phyloP scores from a whole-genome alignment of 805 yeast species.

The Cyberlindnera nakhonratchasimensis region DNA sequence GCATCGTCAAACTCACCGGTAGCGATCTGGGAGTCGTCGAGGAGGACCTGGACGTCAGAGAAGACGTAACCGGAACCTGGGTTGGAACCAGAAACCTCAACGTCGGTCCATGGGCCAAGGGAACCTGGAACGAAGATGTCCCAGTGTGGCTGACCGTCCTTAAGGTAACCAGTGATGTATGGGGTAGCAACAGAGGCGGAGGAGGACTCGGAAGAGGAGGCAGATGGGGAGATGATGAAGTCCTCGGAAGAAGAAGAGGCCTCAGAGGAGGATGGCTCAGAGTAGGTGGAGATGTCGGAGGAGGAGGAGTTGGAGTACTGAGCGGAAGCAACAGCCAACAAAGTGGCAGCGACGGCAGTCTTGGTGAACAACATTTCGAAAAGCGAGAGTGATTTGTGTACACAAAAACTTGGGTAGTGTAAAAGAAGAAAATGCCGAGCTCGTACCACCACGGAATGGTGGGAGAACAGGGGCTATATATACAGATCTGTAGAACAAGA shows the following conservation, averaged over 20 bases:
- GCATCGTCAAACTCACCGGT: conserved; percentile 10
- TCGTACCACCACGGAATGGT: background rate
- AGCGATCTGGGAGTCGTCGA: conserved; percentile 16
- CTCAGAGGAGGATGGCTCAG: conserved; percentile 13
- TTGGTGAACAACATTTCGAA: conserved; percentile 16
- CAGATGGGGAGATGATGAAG: conserved; percentile 22
- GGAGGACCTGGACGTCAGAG: conserved; percentile 15
- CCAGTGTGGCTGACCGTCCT: conserved; percentile 28
- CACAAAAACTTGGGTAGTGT: conserved; percentile 2
- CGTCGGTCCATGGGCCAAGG: conserved; percentile 22
- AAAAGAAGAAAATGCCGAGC: background rate
- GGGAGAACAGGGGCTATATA: conserved; percentile 1
- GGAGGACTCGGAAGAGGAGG: conserved; percentile 20
- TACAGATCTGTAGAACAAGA: no score
- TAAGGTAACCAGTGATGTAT: conserved; percentile 26
- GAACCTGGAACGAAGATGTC: conserved; percentile 25
- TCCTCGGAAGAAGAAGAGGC: conserved; percentile 18
- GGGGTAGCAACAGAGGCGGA: conserved; percentile 19
- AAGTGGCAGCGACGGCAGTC: conserved; percentile 14
- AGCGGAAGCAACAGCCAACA: conserved; percentile 19
- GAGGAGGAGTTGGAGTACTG: conserved; percentile 20
- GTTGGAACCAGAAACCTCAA: conserved; percentile 22
- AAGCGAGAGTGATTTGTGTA: conserved; percentile 12
- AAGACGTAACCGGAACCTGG: conserved; percentile 22
- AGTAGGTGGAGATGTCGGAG: conserved; percentile 9